Evolutionary conservation across 1,284 basidiomycete genomes (phyloP).

Genomic region (Sanguinoderma infundibulare): DNA sequence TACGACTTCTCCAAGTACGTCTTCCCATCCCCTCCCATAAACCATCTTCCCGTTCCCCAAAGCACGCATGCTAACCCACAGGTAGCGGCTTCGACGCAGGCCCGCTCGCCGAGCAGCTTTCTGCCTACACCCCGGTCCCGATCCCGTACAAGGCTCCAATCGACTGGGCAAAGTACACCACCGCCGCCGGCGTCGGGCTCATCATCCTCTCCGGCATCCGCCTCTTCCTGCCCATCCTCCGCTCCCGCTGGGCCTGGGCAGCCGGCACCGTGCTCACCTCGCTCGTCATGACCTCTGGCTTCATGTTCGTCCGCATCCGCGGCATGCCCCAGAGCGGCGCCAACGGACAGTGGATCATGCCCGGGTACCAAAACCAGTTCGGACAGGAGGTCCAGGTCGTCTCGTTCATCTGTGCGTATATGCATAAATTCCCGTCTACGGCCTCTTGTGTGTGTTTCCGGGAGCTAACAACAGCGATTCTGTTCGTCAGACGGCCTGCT

Average conservation of each 20-base stretch:
- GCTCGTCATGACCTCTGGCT: slow-evolving; percentile 87
- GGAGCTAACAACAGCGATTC: background rate
- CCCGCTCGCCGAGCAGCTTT: slow-evolving; percentile 79
- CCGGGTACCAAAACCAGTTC: slow-evolving; percentile 89
- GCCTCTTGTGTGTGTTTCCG: too few relatives aligned
- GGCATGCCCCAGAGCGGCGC: slow-evolving; percentile 73
- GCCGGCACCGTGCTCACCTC: slow-evolving; percentile 64
- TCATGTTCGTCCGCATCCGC: slow-evolving; percentile 98
- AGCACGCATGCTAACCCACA: background rate
- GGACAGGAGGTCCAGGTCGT: slow-evolving; percentile 94
- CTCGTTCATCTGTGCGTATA: slow-evolving; percentile 79
- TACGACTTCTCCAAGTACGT: slow-evolving; percentile 81
- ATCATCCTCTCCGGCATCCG: slow-evolving; percentile 55
- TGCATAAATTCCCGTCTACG: background rate
- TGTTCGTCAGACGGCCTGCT: slow-evolving; percentile 76
- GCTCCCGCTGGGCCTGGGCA: slow-evolving; percentile 85
- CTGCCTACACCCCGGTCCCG: slow-evolving; percentile 68
- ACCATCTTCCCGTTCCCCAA: background rate
- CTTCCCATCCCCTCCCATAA: background rate
- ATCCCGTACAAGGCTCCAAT: slow-evolving; percentile 79
- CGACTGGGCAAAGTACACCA: slow-evolving; percentile 64
- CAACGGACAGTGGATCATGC: slow-evolving; percentile 82
- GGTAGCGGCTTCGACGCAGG: slow-evolving; percentile 80
- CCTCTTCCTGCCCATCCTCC: slow-evolving; percentile 70
- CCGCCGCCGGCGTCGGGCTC: slow-evolving; percentile 47